Percentiles rank a stretch among this genome's conserved stretches.
Evolutionary conservation across 202 grass and related monocot genomes (phyloP).

Genomic region (Setaria viridis): DNA sequence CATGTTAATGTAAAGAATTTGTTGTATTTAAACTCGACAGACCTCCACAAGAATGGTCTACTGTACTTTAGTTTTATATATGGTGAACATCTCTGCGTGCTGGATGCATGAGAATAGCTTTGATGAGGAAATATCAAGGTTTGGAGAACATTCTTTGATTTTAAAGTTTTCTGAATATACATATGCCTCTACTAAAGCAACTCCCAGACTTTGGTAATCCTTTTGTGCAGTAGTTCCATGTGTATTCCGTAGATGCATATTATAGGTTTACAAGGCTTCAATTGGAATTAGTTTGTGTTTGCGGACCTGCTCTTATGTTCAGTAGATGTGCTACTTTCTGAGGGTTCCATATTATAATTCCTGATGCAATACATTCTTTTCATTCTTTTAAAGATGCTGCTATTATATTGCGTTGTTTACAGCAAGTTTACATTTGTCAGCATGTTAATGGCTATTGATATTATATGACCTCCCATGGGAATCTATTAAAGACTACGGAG

Average conservation of each 20-base stretch:
- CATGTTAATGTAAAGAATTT: conserved; percentile 65
- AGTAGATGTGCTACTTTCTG: neutral
- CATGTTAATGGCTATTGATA: neutral
- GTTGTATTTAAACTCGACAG: conserved; percentile 53
- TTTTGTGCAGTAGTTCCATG: neutral
- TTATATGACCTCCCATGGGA: neutral
- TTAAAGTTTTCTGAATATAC: conserved; percentile 43
- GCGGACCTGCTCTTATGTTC: neutral
- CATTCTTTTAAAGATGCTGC: neutral
- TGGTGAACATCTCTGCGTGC: conserved; percentile 37
- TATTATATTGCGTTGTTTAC: neutral
- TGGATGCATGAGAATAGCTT: conserved; percentile 40
- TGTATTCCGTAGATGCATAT: neutral
- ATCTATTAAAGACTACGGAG: too few species aligned
- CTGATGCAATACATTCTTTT: neutral
- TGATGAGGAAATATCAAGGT: conserved; percentile 29
- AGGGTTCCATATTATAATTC: neutral
- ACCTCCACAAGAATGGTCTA: conserved; percentile 38
- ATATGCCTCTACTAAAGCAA: neutral
- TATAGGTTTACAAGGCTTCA: neutral
- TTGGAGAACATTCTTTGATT: conserved; percentile 37
- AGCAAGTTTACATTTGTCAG: neutral
- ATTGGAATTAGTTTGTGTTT: neutral
- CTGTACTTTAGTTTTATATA: conserved; percentile 47
- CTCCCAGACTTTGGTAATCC: neutral